Evolutionary conservation across 1,284 basidiomycete genomes (phyloP), one percentile per base, ranked within the genome.

Genomic region (Violaceomyces palustris): DNA sequence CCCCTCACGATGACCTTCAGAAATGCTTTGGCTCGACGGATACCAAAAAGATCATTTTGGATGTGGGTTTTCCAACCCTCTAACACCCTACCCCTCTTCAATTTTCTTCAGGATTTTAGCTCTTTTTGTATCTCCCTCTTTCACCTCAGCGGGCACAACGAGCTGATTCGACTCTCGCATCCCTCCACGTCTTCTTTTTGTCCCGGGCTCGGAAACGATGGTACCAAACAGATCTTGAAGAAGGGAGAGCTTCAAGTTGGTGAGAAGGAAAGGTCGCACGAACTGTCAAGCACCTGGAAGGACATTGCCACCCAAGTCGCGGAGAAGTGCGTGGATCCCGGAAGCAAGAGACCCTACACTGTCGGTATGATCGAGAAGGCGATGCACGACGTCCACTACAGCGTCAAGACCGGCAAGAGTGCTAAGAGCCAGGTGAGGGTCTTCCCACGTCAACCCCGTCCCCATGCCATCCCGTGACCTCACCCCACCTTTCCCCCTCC

Each of bases 291-390:
- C 3, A 75, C 94, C 29, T 85, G 88, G 51, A 85, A 84, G 61
- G 94, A 98, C 71, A 94, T 98, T 53, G 90, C 89, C 2, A 94
- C 89, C 0, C 81, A 90, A 32, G 88, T 98, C 4, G 84, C 90
- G 1, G 88, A 92, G 75, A 92, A 91, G 78, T 94, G 88, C 48
- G 90, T 97, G 26, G 92, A 98, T 67, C 94, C 93, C 1, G 75
- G 79, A 3, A 93, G 89, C 3, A 84, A 90, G 67, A 79, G 84
- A 19, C 90, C 91, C 4, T 92, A 96, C 74, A 86, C 91, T 2
- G 88, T 93, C 34, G 86, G 88, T 17, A 90, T 98, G 79, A 89
- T 99, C 53, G 94, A 99, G 71, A 98, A 97, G 76, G 92, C 91
- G 0, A 93, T 99, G 89, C 78, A 82, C 19, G 92, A 97, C 72